A percentile compares a stretch with the other conserved stretches of the same genome.
Evolutionary conservation across 768 basidiomycete genomes (phyloP).

Genomic region (Termitomyces sp.): DNA sequence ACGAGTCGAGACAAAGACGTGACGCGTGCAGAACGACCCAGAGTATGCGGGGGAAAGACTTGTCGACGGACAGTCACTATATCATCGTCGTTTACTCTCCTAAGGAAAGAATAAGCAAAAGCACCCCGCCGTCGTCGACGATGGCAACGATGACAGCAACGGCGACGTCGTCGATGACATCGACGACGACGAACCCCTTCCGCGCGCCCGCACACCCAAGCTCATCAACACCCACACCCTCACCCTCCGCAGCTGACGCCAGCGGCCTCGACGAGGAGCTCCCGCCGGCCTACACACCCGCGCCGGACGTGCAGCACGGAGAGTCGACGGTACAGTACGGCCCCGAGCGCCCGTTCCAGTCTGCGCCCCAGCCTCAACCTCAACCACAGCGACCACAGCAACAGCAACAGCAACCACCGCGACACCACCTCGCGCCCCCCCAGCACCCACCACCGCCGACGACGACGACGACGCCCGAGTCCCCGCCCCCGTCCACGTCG

Average conservation of each 20-base stretch:
- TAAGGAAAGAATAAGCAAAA: no score
- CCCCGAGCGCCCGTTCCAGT: slow-evolving; percentile 61
- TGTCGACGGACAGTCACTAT: no score
- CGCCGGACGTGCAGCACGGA: slow-evolving; percentile 49
- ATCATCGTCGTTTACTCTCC: no score
- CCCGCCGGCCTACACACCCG: slow-evolving; percentile 69
- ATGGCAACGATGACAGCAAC: background rate
- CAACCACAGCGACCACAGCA: slow-evolving; percentile 12
- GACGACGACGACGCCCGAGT: background rate
- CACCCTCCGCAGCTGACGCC: background rate
- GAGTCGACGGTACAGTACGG: slow-evolving; percentile 64
- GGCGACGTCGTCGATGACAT: background rate
- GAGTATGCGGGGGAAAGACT: no score
- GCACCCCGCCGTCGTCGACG: background rate
- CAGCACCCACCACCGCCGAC: no score
- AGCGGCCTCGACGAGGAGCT: slow-evolving; percentile 42
- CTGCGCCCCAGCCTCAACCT: slow-evolving; percentile 5
- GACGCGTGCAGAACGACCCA: no score
- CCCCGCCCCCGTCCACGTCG: background rate
- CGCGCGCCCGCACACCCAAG: slow-evolving; percentile 13
- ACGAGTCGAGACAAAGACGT: no score
- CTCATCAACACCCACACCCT: background rate
- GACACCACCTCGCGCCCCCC: no score
- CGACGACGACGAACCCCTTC: slow-evolving; percentile 28
- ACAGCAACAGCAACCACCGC: no score